Conservation (phyloP, 2,329 filamentous ascomycete genomes). For the Calonectria ilicicola region DNA sequence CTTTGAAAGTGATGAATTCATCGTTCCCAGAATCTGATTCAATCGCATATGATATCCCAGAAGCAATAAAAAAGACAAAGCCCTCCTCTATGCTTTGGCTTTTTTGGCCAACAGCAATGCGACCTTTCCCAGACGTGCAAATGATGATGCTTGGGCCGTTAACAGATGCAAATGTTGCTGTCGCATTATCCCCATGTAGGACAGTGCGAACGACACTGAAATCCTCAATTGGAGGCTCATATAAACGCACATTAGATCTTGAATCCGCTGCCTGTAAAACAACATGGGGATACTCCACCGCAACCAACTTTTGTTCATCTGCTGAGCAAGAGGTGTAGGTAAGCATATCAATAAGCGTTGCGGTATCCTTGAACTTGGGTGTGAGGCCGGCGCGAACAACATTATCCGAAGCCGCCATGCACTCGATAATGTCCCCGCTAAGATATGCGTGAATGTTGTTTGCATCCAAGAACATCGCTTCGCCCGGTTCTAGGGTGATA, state of each 20-base stretch:
- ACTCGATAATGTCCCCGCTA: slow-evolving; percentile 95
- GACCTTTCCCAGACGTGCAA: slow-evolving; percentile 86
- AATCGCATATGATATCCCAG: slow-evolving; percentile 84
- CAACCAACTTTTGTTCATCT: slow-evolving; percentile 91
- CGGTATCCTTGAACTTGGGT: slow-evolving; percentile 97
- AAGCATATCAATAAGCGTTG: slow-evolving; percentile 88
- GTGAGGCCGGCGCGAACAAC: slow-evolving; percentile 98
- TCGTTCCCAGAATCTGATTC: slow-evolving; percentile 76
- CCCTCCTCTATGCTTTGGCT: slow-evolving; percentile 79
- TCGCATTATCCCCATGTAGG: slow-evolving; percentile 77
- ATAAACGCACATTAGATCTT: slow-evolving; percentile 78
- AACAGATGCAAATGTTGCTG: slow-evolving; percentile 88
- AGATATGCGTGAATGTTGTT: slow-evolving; percentile 98
- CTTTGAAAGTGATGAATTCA: slow-evolving; percentile 89
- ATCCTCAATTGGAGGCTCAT: slow-evolving; percentile 96
- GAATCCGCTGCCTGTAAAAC: slow-evolving; percentile 89
- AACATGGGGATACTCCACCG: slow-evolving; percentile 86
- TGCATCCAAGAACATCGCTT: slow-evolving; percentile 95
- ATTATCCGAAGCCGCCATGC: slow-evolving; percentile 98
- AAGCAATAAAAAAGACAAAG: slow-evolving; percentile 86
- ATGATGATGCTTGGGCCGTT: slow-evolving; percentile 93
- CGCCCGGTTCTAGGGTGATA: slow-evolving; percentile 86
- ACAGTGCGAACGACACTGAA: slow-evolving; percentile 90
- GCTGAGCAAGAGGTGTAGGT: slow-evolving; percentile 97
- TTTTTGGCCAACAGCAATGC: slow-evolving; percentile 86